Percentiles rank a stretch among this genome's conserved stretches.
These are phyloP conservation scores for Dorcoceras hygrometricum DNA, from an alignment of 257 asterid species.

Conservation along the genomic window DNA sequence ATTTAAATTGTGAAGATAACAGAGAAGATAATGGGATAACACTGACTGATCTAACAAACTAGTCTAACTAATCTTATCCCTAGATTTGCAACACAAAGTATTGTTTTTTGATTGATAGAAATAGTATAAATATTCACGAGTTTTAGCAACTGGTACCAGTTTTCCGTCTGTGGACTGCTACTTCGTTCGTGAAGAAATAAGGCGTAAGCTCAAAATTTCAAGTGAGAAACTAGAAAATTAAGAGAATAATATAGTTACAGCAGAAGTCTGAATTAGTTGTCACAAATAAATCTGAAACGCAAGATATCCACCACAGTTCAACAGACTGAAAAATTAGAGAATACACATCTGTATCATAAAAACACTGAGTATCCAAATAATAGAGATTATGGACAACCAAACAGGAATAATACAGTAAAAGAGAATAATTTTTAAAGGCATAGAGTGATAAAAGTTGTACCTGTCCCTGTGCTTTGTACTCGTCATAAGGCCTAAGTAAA, in stretches of 20 bases:
- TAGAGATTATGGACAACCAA: conserved; percentile 21
- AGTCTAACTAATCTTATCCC: no score
- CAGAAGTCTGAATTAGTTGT: not conserved
- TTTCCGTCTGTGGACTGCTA: conserved; percentile 1
- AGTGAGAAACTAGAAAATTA: not conserved
- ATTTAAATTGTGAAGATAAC: no score
- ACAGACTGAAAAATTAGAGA: not conserved
- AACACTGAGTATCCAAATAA: not conserved
- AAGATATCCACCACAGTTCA: not conserved
- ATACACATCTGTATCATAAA: not conserved
- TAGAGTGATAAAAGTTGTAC: conserved; percentile 37
- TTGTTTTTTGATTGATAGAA: no score
- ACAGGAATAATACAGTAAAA: conserved; percentile 2
- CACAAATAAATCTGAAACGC: not conserved
- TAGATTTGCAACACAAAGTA: no score
- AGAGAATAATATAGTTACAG: not conserved
- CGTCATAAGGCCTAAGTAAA: conserved; percentile 91
- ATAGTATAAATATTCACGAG: no score
- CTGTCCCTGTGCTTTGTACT: conserved; percentile 92
- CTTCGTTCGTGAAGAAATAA: not conserved
- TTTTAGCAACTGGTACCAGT: not conserved
- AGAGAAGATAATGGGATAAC: no score
- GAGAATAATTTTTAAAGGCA: conserved; percentile 8
- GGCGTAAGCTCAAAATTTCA: conserved; percentile 1
- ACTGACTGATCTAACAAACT: no score